Evolutionary conservation across 108 stramenopile species (phyloP), one percentile per base, ranked within the genome.

Genomic region (Fragilaria crotonensis): DNA sequence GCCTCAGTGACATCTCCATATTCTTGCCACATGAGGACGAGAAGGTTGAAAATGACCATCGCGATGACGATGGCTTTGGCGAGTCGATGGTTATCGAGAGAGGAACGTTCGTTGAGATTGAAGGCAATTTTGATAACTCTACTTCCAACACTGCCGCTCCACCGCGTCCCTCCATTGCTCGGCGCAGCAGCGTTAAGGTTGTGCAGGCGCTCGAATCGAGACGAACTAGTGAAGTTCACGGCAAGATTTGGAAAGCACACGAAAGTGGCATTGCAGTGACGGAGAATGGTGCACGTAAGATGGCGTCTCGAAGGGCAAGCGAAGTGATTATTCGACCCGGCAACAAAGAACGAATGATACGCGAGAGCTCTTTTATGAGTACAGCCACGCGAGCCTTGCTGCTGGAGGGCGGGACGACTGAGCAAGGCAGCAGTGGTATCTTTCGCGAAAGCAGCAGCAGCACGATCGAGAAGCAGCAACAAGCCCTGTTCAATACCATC

Each of bases 181-280:
- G 77, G 29, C 70, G 68, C 28, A 45, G n/a, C n/a, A n/a, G n/a
- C n/a, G n/a, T n/a, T n/a, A 56, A 59, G 54, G 70, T 26, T 64
- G 73, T 25, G 54, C 45, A 2, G 28, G 45, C 48, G 52, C 59
- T 5, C 48, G 45, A 56, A 46, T 19, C 56, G 4, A 21, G 66
- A 4, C 53, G 57, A 18, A 27, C 52, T 5, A 33, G 45, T 2
- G 32, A 50, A 2, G 19, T 52, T 20, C 57, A 67, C 45, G 30
- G 55, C 11, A 33, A 45, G 1, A 47, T 81, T n/a, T 81, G 75
- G 75, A 48, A 60, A 41, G 75, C 79, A n/a, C 79, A 81, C 49
- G 52, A 81, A 53, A 52, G 52, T 22, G 79, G 79, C 4, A 50
- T 81, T 0, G 68, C 70, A 23, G 59, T 77, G 2, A 72, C 67